These are phyloP conservation scores for Xylariaceae sp. DNA, from an alignment of 2,329 filamentous ascomycete genomes.

Conservation along the genomic window DNA sequence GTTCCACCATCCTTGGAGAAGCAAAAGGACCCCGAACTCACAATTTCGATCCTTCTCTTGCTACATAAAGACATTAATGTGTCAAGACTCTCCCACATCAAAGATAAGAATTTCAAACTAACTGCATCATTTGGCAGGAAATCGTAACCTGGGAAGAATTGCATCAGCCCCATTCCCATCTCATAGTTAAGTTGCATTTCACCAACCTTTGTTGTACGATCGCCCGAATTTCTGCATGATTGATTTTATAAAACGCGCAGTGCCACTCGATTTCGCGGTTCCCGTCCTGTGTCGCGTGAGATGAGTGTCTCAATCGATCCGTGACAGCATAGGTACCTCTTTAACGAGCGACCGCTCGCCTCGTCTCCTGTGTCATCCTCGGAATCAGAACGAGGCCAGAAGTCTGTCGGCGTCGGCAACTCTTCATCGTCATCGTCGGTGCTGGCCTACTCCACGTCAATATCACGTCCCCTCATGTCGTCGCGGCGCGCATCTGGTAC, in stretches of 20 bases:
- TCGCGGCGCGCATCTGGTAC: not conserved
- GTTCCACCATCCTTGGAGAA: not conserved
- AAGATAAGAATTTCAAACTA: conserved; percentile 2
- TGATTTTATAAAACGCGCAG: conserved; percentile 16
- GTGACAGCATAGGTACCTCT: conserved; percentile 8
- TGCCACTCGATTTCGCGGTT: conserved; percentile 7
- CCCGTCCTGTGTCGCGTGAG: conserved; percentile 1
- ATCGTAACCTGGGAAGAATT: conserved; percentile 13
- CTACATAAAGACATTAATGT: conserved; percentile 11
- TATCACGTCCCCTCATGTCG: not conserved
- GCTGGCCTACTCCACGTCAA: conserved; percentile 10
- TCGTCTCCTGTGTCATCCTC: conserved; percentile 20
- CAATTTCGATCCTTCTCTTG: conserved; percentile 30
- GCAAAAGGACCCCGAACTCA: conserved; percentile 10
- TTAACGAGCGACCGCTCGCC: conserved; percentile 3
- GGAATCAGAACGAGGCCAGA: conserved; percentile 23
- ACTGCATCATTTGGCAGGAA: conserved; percentile 22
- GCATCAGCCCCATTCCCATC: not conserved
- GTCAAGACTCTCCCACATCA: not conserved
- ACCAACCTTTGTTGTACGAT: conserved; percentile 22
- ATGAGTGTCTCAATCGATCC: not conserved
- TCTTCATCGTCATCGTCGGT: conserved; percentile 14
- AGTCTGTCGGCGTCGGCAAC: conserved; percentile 14
- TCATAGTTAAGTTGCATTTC: conserved; percentile 5
- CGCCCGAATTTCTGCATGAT: conserved; percentile 22